Conservation (phyloP, 805 yeast genomes). For the Teunomyces pallodes region DNA sequence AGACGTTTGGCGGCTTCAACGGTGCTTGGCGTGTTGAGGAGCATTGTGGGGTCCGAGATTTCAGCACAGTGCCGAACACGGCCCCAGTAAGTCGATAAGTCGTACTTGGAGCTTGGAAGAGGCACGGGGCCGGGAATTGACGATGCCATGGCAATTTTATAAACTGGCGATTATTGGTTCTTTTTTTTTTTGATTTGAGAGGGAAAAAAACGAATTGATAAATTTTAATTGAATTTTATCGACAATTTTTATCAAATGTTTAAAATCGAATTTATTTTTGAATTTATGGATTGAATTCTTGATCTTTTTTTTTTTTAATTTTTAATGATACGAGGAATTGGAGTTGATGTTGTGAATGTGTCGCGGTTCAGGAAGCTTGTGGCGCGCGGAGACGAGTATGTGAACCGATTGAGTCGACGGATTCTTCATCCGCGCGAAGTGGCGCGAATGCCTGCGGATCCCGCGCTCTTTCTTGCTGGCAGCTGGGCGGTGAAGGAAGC, state of each 20-base stretch:
- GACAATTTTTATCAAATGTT: no score
- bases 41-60: conserved; percentile 88
- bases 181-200: background rate
- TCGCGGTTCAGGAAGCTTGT: conserved; percentile 47
- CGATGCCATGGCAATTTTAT: conserved; percentile 63
- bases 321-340: conserved; percentile 38
- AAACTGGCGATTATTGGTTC: background rate
- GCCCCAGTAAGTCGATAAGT: conserved; percentile 83
- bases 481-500: conserved; percentile 79
- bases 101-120: conserved; percentile 78
- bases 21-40: conserved; percentile 65
- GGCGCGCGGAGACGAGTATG: conserved; percentile 24
- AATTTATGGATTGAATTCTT: background rate
- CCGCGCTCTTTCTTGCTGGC: conserved; percentile 44
- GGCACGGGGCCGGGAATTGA: conserved; percentile 79
- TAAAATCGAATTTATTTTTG: no score
- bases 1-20: conserved; percentile 62
- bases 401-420: conserved; percentile 41
- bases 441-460: conserved; percentile 13
- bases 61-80: conserved; percentile 93
- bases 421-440: conserved; percentile 49
- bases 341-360: conserved; percentile 53
- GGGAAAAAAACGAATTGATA: background rate
- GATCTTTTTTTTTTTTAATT: background rate
- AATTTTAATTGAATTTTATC: no score